Percentiles rank a stretch among this genome's conserved stretches.
phyloP scores from a whole-genome alignment of 148 eudicot genomes.

The Rhododendron henanense region DNA sequence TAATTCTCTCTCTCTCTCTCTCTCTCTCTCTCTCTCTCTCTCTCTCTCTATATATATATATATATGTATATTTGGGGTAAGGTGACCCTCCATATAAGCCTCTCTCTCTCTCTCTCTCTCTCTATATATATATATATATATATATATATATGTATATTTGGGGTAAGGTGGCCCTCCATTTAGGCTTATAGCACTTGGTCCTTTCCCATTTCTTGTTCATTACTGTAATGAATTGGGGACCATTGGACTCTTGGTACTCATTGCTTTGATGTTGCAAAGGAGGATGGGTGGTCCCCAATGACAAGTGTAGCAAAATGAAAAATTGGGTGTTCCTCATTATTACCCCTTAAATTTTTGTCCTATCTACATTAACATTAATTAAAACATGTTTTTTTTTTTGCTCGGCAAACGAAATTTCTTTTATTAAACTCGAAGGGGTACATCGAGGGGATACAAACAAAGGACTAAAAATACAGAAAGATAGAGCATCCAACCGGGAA shows the following conservation, averaged over 20 bases:
- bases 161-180: slow-evolving; percentile 6
- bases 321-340: slow-evolving; percentile 8
- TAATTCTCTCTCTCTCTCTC: not conserved
- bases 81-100: not conserved
- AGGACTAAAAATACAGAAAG: too few relatives aligned
- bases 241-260: not conserved
- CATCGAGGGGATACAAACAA: too few relatives aligned
- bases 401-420: too few relatives aligned
- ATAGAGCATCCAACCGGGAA: too few relatives aligned
- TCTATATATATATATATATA: too few relatives aligned
- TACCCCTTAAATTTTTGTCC: slow-evolving; percentile 7
- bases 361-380: slow-evolving; percentile 5
- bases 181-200: not conserved
- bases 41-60: too few relatives aligned
- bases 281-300: not conserved
- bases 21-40: slow-evolving; percentile 16
- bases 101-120: too few relatives aligned
- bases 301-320: slow-evolving; percentile 4
- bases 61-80: not conserved
- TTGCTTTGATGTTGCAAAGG: slow-evolving; percentile 2
- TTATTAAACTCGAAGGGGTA: too few relatives aligned
- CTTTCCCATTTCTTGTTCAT: slow-evolving; percentile 16
- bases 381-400: not conserved
- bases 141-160: not conserved
- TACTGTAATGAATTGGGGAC: slow-evolving; percentile 10